phyloP scores from a whole-genome alignment of 441 rosid genomes.

The Manihot esculenta region DNA sequence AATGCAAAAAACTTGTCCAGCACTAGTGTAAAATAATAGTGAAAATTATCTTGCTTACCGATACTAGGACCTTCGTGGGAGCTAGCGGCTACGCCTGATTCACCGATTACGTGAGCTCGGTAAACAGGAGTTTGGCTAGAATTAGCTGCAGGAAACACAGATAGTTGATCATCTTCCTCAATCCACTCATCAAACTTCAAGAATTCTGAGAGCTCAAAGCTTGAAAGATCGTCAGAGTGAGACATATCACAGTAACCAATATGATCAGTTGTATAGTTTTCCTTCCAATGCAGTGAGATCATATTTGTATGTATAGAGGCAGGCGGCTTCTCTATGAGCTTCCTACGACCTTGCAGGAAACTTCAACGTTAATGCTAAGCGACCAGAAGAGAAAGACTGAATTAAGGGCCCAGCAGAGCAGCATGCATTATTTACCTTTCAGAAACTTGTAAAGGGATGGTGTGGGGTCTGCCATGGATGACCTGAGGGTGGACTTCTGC shows the following conservation, averaged over 20 bases:
- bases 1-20: too few relatives aligned
- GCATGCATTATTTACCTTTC: too few relatives aligned
- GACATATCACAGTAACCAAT: too few relatives aligned
- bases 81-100: conserved; percentile 32
- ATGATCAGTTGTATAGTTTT: too few relatives aligned
- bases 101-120: conserved; percentile 35
- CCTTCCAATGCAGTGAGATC: neutral
- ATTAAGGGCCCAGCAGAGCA: neutral
- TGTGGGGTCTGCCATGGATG: conserved; percentile 28
- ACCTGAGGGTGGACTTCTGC: conserved; percentile 34
- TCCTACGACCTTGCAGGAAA: conserved; percentile 41
- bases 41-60: conserved; percentile 38
- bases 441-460: neutral
- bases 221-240: conserved; percentile 21
- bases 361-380: conserved; percentile 36
- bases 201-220: conserved; percentile 52
- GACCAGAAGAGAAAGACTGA: neutral
- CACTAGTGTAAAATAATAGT: too few relatives aligned
- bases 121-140: conserved; percentile 31
- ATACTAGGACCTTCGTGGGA: conserved; percentile 30
- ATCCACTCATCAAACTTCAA: conserved; percentile 53
- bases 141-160: conserved; percentile 30
- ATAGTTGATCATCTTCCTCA: conserved; percentile 42
- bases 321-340: conserved; percentile 34
- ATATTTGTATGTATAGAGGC: neutral